Evolutionary conservation across 257 asterid genomes (phyloP).

Genomic region (Solanum boliviense): DNA sequence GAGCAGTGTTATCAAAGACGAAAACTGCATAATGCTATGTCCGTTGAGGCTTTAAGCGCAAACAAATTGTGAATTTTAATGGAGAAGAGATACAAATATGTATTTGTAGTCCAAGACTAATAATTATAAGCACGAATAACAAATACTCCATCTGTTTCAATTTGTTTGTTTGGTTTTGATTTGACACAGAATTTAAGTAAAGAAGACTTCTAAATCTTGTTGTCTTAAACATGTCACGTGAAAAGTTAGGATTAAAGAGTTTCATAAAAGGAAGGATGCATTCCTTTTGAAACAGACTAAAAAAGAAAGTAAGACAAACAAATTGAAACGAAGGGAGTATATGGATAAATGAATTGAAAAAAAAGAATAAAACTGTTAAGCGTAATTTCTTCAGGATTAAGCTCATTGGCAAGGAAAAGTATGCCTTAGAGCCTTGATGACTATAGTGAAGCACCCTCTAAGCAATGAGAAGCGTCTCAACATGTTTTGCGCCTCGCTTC

Average conservation of each 20-base stretch:
- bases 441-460: not conserved
- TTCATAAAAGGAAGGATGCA: not conserved
- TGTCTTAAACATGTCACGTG: not conserved
- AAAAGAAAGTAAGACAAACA: not conserved
- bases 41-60: not conserved
- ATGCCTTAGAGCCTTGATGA: not conserved
- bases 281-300: not conserved
- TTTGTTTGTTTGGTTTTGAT: not conserved
- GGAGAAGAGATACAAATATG: not conserved
- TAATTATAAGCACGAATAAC: not conserved
- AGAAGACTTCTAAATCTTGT: not conserved
- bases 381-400: not conserved
- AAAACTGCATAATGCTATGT: not conserved
- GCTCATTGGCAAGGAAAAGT: not conserved
- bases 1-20: not conserved
- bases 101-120: not conserved
- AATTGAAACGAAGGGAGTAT: not conserved
- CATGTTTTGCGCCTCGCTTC: not conserved
- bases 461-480: not conserved
- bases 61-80: not conserved
- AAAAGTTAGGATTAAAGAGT: not conserved
- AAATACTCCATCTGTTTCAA: not conserved
- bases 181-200: not conserved
- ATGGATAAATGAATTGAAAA: not conserved
- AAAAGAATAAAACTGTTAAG: not conserved